Evolutionary conservation across 177 flowering plant genomes (phyloP), one percentile per base, ranked within the genome.

Genomic region (Tripterygium wilfordii): DNA sequence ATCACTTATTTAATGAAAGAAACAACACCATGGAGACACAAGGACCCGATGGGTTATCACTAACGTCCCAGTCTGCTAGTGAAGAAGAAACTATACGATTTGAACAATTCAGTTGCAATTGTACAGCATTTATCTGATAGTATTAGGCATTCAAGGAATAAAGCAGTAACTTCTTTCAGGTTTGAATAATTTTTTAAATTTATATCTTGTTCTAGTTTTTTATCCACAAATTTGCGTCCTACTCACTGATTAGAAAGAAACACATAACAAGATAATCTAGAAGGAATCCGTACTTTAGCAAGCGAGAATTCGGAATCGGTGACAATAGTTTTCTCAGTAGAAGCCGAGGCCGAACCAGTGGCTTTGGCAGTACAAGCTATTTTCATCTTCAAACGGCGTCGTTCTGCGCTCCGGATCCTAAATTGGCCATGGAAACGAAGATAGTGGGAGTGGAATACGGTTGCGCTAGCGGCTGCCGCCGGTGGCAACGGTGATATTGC

Each of bases 251-350:
- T 5, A 38, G 13, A 7, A 20, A 38, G 17, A 1, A 36, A 36
- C 9, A 16, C n/a, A 36, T n/a, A n/a, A n/a, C 25, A 48, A 18
- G 5, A 12, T 10, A 14, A 26, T 16, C 10, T 18, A 26, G 4
- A 14, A 32, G n/a, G 7, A 10, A 28, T 8, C 32, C 7, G 18
- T 42, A 87, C 96, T 77, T 88, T 85, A 32, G 87, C 74, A 3
- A 83, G 77, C 1, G 97, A 62, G 63, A 89, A 89, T 21, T 70
- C 82, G 6, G 67, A 70, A 39, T 89, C 97, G 16, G 80, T 36
- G 7, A 83, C 75, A 28, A 75, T 35, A 0, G 76, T 19, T 57
- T 78, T 76, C 49, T 49, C 68, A 21, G 65, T 30, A 37, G 65
- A 46, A 14, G 83, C 54, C 54, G 58, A 83, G 12, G 85, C 71